A percentile compares a stretch with the other conserved stretches of the same genome.
These are phyloP conservation scores for Phaeosphaeriaceae sp. DNA, from an alignment of 2,329 filamentous ascomycete species.

Conservation along the genomic window DNA sequence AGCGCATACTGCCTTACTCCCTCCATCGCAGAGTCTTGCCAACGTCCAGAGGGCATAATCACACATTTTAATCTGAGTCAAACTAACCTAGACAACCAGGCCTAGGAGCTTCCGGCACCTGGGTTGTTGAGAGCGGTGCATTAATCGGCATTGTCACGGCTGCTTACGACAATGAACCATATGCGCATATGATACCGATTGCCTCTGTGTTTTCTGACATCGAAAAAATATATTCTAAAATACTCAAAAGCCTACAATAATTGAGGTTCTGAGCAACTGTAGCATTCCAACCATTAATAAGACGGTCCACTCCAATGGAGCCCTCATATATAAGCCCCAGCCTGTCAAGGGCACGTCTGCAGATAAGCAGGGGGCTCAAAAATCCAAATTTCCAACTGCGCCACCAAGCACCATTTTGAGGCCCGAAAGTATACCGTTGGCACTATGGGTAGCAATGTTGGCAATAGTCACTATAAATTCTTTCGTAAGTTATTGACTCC, in stretches of 20 bases:
- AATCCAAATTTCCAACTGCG: too few species aligned
- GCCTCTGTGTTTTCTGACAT: constrained; percentile 7
- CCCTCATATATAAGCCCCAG: too few species aligned
- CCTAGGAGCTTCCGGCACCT: constrained; percentile 11
- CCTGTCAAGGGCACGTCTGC: too few species aligned
- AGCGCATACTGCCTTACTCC: not conserved
- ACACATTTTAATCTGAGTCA: not conserved
- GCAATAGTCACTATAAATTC: too few species aligned
- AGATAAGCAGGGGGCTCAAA: too few species aligned
- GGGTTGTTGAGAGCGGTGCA: constrained; percentile 9
- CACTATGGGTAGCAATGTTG: too few species aligned
- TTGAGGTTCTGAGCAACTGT: not conserved
- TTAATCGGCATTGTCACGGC: constrained; percentile 12
- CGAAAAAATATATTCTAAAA: not conserved
- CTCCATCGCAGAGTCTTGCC: too few species aligned
- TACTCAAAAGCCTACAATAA: not conserved
- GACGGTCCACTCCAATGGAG: too few species aligned
- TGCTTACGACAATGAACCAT: constrained; percentile 11
- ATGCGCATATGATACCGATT: constrained; percentile 16
- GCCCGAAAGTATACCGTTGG: too few species aligned
- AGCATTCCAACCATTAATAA: not conserved
- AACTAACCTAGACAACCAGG: not conserved
- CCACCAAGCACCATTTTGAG: too few species aligned
- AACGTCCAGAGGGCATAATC: not conserved
- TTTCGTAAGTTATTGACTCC: not conserved